Evolutionary conservation across 1,139 yeast genomes (phyloP).

Genomic region (Blastobotrys proliferans): DNA sequence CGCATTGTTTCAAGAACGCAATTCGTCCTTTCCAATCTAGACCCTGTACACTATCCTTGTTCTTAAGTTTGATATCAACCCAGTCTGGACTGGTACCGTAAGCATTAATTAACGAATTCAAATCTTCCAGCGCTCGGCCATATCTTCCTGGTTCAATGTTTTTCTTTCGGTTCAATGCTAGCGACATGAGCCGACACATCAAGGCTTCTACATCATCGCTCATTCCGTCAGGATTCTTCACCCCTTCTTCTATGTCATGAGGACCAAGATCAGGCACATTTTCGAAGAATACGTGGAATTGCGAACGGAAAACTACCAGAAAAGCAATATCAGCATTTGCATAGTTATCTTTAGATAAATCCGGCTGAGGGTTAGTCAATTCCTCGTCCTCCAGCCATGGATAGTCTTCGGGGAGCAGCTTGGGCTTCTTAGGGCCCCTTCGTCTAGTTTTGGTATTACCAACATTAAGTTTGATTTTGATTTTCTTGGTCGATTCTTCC

Average conservation of each 20-base stretch:
- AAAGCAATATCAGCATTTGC: slow-evolving; percentile 31
- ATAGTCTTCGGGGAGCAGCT: slow-evolving; percentile 22
- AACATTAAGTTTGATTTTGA: slow-evolving; percentile 2
- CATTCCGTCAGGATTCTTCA: slow-evolving; percentile 26
- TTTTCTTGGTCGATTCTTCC: slow-evolving; percentile 6
- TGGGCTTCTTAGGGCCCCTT: slow-evolving; percentile 1
- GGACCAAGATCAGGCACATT: slow-evolving; percentile 38
- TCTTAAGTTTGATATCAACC: slow-evolving; percentile 2
- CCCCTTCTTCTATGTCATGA: slow-evolving; percentile 39
- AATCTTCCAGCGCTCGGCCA: slow-evolving; percentile 37
- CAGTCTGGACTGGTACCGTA: slow-evolving; percentile 7
- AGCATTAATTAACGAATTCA: slow-evolving; percentile 14
- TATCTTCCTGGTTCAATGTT: slow-evolving; percentile 38
- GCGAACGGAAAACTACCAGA: slow-evolving; percentile 33
- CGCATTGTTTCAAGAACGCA: slow-evolving; percentile 4
- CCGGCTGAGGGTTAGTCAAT: slow-evolving; percentile 25
- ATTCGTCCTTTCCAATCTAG: slow-evolving; percentile 10
- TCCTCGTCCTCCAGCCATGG: slow-evolving; percentile 27
- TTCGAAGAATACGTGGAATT: slow-evolving; percentile 33
- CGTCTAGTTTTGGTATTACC: neutral
- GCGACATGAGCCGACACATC: slow-evolving; percentile 35
- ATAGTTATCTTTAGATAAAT: slow-evolving; percentile 15
- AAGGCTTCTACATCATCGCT: slow-evolving; percentile 31
- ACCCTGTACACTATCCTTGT: slow-evolving; percentile 2
- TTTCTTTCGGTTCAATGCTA: slow-evolving; percentile 39